These are phyloP conservation scores for Rubroshorea leprosula DNA, from an alignment of 345 rosid species.

Conservation along the genomic window DNA sequence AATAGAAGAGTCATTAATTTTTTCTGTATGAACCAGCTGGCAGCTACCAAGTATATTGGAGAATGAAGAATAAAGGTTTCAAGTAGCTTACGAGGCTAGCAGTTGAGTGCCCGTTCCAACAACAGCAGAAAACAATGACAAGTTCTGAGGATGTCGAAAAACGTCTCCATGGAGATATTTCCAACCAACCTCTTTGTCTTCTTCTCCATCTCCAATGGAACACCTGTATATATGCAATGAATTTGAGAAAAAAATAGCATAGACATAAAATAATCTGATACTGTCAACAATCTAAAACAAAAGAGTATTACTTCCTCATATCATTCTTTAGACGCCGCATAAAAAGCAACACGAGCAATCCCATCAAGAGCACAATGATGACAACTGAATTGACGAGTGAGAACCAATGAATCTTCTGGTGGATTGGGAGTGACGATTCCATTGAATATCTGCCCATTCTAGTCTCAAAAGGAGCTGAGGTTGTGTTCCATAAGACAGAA, in stretches of 20 bases:
- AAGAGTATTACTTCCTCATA: conserved; percentile 46
- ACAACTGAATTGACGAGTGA: conserved; percentile 55
- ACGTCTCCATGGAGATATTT: conserved; percentile 72
- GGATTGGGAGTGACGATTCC: conserved; percentile 45
- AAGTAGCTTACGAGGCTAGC: conserved; percentile 57
- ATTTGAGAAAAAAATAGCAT: conserved; percentile 3
- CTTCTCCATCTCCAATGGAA: conserved; percentile 68
- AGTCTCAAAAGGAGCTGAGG: conserved; percentile 37
- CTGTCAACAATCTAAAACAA: conserved; percentile 4
- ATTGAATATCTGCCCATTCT: conserved; percentile 60
- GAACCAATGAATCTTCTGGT: conserved; percentile 60
- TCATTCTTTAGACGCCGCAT: conserved; percentile 67
- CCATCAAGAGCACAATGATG: conserved; percentile 47
- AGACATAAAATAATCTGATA: neutral
- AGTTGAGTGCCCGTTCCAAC: conserved; percentile 78
- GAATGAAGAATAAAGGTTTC: no score
- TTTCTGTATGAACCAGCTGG: no score
- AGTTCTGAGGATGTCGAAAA: conserved; percentile 54
- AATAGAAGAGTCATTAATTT: no score
- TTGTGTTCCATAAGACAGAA: conserved; percentile 69
- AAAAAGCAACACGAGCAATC: conserved; percentile 48
- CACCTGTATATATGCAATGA: conserved; percentile 28
- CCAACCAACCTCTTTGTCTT: conserved; percentile 81
- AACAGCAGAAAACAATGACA: conserved; percentile 65
- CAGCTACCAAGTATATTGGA: no score